Base-by-base conservation (phyloP, 1,139 yeast species). In the Zygoascus meyerae region DNA sequence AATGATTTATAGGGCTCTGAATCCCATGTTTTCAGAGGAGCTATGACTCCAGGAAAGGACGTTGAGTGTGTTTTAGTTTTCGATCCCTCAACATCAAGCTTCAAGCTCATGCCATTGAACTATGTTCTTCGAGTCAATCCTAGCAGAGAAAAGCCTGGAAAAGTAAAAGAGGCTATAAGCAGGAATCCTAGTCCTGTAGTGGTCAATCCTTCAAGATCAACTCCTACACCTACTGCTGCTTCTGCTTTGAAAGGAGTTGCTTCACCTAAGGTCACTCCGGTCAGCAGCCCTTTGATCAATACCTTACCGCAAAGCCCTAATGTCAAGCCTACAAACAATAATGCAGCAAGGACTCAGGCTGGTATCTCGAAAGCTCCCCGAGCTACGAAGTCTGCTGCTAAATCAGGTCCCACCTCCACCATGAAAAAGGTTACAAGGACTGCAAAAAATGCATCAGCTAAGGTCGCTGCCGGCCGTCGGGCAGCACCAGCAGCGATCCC, bases 51-150 rank as follows among this genome's bases (percentile, higher is more conserved):
- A 6, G 55, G 59, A n/a, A 61, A 59, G 31, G 66, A 61, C 17
- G 60, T 54, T 21, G 68, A 64, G 40, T 64, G 65, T 44, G 64
- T 63, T 16, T 55, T 64, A 29, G 54, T 64, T 5, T 64, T 50
- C 51, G 63, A 64, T 39, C 52, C 55, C 2, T 49, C 51, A 11
- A 46, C 55, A 2, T 42, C 52, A 11, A 42, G 53, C 31, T 64
- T 60, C 49, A 62, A 61, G 40, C 50, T 64, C 39, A 55, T 54
- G 43, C 60, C 58, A 34, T 47, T 64, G 34, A 59, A 56, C 44
- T 50, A 55, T 33, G 56, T 62, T 5, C 39, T 64, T 32, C 53
- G 64, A 31, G 62, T 62, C 35, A 53, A 57, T 16, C 55, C 63
- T 6, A 54, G 56, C 35, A 52, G 63, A 11, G 65, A 58, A 42